Conservation (phyloP, 1,284 basidiomycete genomes). For the Ustilago trichophora region DNA sequence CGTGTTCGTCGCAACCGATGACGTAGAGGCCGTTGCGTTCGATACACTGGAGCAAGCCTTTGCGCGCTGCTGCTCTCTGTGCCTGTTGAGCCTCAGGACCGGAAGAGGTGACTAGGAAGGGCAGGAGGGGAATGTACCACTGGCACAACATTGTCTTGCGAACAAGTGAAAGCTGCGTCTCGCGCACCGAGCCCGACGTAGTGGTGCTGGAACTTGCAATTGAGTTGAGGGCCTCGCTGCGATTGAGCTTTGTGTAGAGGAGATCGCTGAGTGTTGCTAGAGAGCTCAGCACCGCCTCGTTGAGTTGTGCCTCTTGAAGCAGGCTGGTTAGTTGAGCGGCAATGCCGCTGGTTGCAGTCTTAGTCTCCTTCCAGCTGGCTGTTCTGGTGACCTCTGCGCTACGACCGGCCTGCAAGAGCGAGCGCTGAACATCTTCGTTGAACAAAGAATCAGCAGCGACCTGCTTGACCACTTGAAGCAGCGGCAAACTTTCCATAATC, state of each 20-base stretch:
- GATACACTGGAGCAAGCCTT: slow-evolving; percentile 27
- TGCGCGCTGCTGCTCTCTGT: slow-evolving; percentile 19
- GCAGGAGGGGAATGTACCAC: slow-evolving; percentile 30
- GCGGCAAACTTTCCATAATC: not conserved
- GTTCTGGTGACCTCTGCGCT: slow-evolving; percentile 4
- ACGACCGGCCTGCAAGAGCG: slow-evolving; percentile 27
- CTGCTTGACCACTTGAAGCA: slow-evolving; percentile 17
- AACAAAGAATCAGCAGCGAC: slow-evolving; percentile 43
- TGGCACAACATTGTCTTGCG: slow-evolving; percentile 42
- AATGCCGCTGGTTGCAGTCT: not conserved
- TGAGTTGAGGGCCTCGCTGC: slow-evolving; percentile 30
- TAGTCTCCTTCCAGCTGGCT: slow-evolving; percentile 13
- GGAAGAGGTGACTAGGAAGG: no score
- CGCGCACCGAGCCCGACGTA: slow-evolving; percentile 21
- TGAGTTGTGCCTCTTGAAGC: slow-evolving; percentile 7
- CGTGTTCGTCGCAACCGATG: slow-evolving; percentile 22
- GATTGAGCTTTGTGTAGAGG: slow-evolving; percentile 18
- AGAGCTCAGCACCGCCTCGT: slow-evolving; percentile 8
- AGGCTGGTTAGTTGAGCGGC: slow-evolving; percentile 9
- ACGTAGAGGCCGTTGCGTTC: slow-evolving; percentile 30
- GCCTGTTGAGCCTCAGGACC: not conserved
- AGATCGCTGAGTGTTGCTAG: slow-evolving; percentile 11
- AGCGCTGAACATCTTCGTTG: slow-evolving; percentile 32
- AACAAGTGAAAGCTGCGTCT: slow-evolving; percentile 27
- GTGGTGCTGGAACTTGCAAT: slow-evolving; percentile 17